Base-by-base conservation (phyloP, 2,329 filamentous ascomycete species). In the Colletotrichum shisoi region DNA sequence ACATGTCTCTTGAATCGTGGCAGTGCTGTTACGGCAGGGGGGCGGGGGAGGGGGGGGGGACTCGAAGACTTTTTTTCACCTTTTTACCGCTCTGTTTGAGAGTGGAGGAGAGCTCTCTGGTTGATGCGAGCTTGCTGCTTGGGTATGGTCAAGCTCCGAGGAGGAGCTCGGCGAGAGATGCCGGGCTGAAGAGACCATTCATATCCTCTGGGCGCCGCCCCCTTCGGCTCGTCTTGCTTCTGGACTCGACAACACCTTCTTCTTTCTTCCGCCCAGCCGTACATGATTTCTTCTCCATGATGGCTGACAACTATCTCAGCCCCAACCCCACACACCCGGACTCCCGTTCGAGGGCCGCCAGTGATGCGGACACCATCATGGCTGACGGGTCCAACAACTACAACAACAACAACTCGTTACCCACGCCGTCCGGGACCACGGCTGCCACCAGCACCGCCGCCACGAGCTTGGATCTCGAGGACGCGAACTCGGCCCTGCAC, bases 401-500 rank as follows among this genome's bases (percentile, higher is more conserved):
- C 24, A 27, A 27, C 24, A 57, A 27, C 24, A 57, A 60, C 39
- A 71, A 72, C 48, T 69, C 72, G 6, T 74, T 73, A 31, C 67
- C 72, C 46, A 74, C 70, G 5, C 71, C 73, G 27, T 63, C 63
- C 12, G 63, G 45, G 8, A 63, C 58, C 1, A 68, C 61, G 17
- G 59, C 59, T 54, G 61, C 57, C 1, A 65, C 68, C 37, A 70
- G 68, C 48, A 62, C 58, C 15, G 45, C 46, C 15, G 67, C 61
- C 12, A 40, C 51, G 5, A 66, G 68, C 54, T 57, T 62, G 39
- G 51, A 71, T 27, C 67, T 70, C n/a, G 68, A 72, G 13, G 73
- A 74, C 27, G 39, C 66, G 3, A 80, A 87, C 68, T 63, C 89
- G 54, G 87, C 88, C 5, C 79, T 92, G 11, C 82, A 80, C 56